Conservation (phyloP, 164 flowering plant genomes). For the Euptelea pleiosperma region DNA sequence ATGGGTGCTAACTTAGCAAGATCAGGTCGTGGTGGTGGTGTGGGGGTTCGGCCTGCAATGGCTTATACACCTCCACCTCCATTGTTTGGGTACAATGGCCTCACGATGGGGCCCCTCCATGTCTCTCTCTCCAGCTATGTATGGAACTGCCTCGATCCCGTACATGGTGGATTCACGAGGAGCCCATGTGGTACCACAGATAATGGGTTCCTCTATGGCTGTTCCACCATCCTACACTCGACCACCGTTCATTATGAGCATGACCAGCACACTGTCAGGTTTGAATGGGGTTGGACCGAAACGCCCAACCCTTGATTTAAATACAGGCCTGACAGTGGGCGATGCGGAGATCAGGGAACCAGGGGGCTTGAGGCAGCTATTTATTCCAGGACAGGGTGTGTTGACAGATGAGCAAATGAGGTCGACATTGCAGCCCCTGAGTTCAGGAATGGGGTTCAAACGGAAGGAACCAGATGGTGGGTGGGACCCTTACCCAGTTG, state of each 20-base stretch:
- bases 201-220: slow-evolving; percentile 39
- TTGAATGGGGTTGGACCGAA: slow-evolving; percentile 39
- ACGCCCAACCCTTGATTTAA: slow-evolving; percentile 51
- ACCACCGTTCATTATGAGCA: slow-evolving; percentile 46
- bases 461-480: slow-evolving; percentile 81
- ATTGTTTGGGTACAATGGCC: slow-evolving; percentile 34
- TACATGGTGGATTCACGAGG: slow-evolving; percentile 72
- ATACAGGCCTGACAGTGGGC: slow-evolving; percentile 33
- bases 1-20: slow-evolving; percentile 30
- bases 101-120: slow-evolving; percentile 25
- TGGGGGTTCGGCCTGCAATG: slow-evolving; percentile 39
- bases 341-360: slow-evolving; percentile 40
- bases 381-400: slow-evolving; percentile 37
- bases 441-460: slow-evolving; percentile 50
- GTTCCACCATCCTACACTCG: slow-evolving; percentile 38
- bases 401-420: slow-evolving; percentile 48
- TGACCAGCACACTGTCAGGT: slow-evolving; percentile 29
- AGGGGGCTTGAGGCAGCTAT: slow-evolving; percentile 30
- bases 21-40: slow-evolving; percentile 23
- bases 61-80: slow-evolving; percentile 37
- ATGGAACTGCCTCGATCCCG: slow-evolving; percentile 50
- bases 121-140: slow-evolving; percentile 38
- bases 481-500: slow-evolving; percentile 47
- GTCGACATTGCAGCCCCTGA: slow-evolving; percentile 27
- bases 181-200: slow-evolving; percentile 51